Percentiles rank a stretch among this genome's conserved stretches.
These are phyloP conservation scores for Yarrowia sp. DNA, from an alignment of 805 yeast species.

Conservation along the genomic window DNA sequence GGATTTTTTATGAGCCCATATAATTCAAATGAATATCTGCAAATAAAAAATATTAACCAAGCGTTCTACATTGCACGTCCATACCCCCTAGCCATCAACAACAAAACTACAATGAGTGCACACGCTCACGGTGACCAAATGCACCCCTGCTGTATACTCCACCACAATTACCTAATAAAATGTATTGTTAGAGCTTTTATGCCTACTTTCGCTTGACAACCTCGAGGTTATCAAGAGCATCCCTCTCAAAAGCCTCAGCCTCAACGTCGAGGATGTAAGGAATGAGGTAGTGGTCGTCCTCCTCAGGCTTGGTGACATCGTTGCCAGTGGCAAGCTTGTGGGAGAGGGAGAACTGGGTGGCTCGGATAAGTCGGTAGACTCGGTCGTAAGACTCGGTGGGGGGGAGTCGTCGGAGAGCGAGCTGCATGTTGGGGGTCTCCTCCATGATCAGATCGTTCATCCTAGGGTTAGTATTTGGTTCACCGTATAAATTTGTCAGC, in stretches of 20 bases:
- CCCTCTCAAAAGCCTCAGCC: slow-evolving; percentile 84
- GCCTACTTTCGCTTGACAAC: slow-evolving; percentile 34
- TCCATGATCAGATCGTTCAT: slow-evolving; percentile 84
- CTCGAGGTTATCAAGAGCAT: slow-evolving; percentile 76
- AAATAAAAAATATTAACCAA: not conserved
- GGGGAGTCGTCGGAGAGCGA: slow-evolving; percentile 85
- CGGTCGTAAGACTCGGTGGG: slow-evolving; percentile 82
- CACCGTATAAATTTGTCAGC: not conserved
- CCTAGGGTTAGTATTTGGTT: slow-evolving; percentile 36
- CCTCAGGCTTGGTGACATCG: slow-evolving; percentile 74
- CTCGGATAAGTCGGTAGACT: slow-evolving; percentile 86
- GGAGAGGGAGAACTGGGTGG: slow-evolving; percentile 80
- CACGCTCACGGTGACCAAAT: too few species aligned
- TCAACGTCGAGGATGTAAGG: slow-evolving; percentile 94
- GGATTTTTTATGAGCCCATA: not conserved
- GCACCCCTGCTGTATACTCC: too few species aligned
- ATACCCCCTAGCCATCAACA: too few species aligned
- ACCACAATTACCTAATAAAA: not conserved
- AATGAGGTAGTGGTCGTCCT: slow-evolving; percentile 59
- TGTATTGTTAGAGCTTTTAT: slow-evolving; percentile 25
- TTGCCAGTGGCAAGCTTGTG: slow-evolving; percentile 81
- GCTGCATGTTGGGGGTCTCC: slow-evolving; percentile 82
- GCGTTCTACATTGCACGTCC: not conserved
- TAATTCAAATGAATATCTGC: not conserved
- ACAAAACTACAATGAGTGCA: too few species aligned